Conservation (phyloP, 1,284 basidiomycete species). For the Ganoderma leucocontextum region DNA sequence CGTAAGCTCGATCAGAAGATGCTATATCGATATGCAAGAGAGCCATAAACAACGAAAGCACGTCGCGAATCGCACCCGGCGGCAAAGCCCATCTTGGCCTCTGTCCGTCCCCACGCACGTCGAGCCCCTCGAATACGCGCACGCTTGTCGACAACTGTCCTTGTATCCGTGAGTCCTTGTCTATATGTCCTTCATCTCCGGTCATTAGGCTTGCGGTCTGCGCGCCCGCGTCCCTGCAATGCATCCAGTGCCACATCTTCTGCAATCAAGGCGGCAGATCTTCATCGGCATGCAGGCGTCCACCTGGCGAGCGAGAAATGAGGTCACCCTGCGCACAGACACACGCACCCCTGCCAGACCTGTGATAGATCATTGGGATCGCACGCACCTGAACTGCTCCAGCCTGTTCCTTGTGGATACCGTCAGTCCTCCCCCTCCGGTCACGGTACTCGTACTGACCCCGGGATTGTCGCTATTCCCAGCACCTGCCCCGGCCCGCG, state of each 20-base stretch:
- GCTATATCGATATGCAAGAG: conserved; percentile 11
- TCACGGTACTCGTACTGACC: conserved; percentile 10
- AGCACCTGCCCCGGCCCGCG: conserved; percentile 18
- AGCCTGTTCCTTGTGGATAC: conserved; percentile 35
- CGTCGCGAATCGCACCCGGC: conserved; percentile 11
- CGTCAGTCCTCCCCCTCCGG: conserved; percentile 18
- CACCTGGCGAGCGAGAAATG: conserved; percentile 32
- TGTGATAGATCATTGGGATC: conserved; percentile 22
- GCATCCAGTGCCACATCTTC: conserved; percentile 4
- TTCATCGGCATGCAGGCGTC: conserved; percentile 35
- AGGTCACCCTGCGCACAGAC: conserved; percentile 26
- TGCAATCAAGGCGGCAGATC: conserved; percentile 14
- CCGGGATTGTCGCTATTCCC: conserved; percentile 27
- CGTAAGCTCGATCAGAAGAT: conserved; percentile 17
- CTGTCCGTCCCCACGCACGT: conserved; percentile 7
- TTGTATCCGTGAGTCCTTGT: conserved; percentile 6
- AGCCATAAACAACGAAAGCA: conserved; percentile 19
- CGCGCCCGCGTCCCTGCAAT: conserved; percentile 9
- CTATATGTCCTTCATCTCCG: conserved; percentile 6
- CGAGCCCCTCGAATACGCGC: conserved; percentile 6
- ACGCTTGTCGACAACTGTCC: conserved; percentile 1
- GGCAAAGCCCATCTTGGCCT: not conserved
- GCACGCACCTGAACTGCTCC: conserved; percentile 42
- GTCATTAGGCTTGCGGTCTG: not conserved
- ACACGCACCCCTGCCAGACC: conserved; percentile 6